Percentiles rank a stretch among this genome's conserved stretches.
Conservation (phyloP, 768 basidiomycete species). For the Hypsizygus marmoreus region DNA sequence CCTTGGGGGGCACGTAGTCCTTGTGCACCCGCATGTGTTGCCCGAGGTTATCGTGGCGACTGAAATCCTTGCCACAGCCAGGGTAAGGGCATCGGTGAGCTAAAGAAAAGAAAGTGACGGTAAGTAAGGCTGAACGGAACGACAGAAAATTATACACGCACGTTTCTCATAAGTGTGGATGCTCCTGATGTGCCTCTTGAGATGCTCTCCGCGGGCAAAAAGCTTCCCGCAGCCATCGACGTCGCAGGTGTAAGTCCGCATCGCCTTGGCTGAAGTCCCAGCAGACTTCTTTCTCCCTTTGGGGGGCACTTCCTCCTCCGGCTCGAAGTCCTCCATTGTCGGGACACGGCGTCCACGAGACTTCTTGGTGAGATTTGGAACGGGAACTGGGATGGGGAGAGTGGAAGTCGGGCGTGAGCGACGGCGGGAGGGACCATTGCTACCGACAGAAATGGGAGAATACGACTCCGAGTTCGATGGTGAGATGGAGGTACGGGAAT, state of each 20-base stretch:
- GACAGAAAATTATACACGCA: conserved; percentile 37
- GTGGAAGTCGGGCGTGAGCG: conserved; percentile 23
- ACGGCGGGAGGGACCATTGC: conserved; percentile 7
- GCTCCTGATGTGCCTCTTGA: conserved; percentile 78
- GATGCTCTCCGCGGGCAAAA: conserved; percentile 77
- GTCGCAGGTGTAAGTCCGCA: conserved; percentile 62
- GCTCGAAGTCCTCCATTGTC: conserved; percentile 28
- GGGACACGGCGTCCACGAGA: conserved; percentile 52
- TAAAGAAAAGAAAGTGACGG: conserved; percentile 30
- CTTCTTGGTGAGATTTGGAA: conserved; percentile 53
- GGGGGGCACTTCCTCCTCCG: conserved; percentile 6
- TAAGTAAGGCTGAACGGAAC: neutral
- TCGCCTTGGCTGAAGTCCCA: conserved; percentile 12
- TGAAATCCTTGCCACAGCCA: conserved; percentile 82
- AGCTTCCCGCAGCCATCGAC: conserved; percentile 77
- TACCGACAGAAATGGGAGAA: conserved; percentile 1
- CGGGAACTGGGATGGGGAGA: conserved; percentile 44
- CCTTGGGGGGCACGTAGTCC: conserved; percentile 39
- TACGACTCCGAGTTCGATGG: conserved; percentile 12
- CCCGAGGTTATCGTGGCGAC: conserved; percentile 83
- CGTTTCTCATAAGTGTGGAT: conserved; percentile 87
- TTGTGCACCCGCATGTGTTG: conserved; percentile 88
- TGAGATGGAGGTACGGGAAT: conserved; percentile 13
- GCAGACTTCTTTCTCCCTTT: conserved; percentile 17
- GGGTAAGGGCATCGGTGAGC: conserved; percentile 82